A percentile compares a stretch with the other conserved stretches of the same genome.
Evolutionary conservation across 805 yeast genomes (phyloP).

Genomic region (Saccharomyces jurei): DNA sequence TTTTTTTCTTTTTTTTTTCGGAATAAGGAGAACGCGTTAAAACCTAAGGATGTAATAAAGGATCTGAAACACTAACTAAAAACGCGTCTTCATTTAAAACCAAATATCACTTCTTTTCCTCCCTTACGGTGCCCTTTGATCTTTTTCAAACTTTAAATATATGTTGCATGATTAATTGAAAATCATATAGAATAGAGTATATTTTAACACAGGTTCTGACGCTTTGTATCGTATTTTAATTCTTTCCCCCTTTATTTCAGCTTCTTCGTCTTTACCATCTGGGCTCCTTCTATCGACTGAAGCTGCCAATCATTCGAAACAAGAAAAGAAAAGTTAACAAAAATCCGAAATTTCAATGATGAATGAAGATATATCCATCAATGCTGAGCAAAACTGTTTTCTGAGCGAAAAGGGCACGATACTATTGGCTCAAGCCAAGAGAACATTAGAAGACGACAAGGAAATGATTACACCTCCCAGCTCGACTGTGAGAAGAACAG

Average conservation of each 20-base stretch:
- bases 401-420: not conserved
- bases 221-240: not conserved
- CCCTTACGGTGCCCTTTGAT: not conserved
- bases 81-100: not conserved
- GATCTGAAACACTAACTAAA: not conserved
- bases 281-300: not conserved
- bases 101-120: not conserved
- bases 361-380: not conserved
- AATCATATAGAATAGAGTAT: not conserved
- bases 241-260: not conserved
- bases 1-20: not conserved
- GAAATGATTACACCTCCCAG: slow-evolving; percentile 26
- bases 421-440: not conserved
- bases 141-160: not conserved
- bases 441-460: slow-evolving; percentile 1
- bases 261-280: not conserved
- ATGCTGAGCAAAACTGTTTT: not conserved
- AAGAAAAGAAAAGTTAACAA: not conserved
- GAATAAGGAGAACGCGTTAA: not conserved
- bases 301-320: not conserved
- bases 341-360: not conserved
- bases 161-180: not conserved
- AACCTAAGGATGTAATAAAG: not conserved
- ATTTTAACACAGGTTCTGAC: not conserved
- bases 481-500: slow-evolving; percentile 16